phyloP scores from a whole-genome alignment of 129 eudicot genomes.

The Solidago caesia region DNA sequence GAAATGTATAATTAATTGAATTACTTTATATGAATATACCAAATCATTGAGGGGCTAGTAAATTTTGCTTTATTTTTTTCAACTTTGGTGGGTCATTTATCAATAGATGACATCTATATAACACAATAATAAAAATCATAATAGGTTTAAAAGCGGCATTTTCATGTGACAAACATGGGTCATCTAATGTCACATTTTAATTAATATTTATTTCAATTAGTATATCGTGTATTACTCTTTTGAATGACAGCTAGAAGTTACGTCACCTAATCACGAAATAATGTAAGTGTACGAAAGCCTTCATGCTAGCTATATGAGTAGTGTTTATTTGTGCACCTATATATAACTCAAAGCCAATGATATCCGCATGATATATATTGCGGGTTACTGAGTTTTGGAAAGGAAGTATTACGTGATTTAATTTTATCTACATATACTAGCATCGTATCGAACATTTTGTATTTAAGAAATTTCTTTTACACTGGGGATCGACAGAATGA shows the following conservation, averaged over 20 bases:
- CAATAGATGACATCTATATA: not conserved
- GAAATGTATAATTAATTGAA: too few species aligned
- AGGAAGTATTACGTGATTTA: not conserved
- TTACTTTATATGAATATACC: not conserved
- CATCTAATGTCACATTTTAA: not conserved
- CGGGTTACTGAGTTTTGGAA: not conserved
- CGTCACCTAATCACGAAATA: not conserved
- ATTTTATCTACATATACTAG: not conserved
- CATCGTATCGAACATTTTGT: too few species aligned
- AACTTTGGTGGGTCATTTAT: too few species aligned
- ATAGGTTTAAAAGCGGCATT: not conserved
- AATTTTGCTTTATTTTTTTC: too few species aligned
- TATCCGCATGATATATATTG: conserved; percentile 9
- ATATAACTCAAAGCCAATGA: not conserved
- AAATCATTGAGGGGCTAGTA: too few species aligned
- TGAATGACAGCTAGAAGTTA: conserved; percentile 6
- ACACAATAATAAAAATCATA: not conserved
- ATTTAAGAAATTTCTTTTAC: too few species aligned
- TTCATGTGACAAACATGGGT: conserved; percentile 26
- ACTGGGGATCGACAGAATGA: too few species aligned
- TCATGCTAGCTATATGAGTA: not conserved
- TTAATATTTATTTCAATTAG: too few species aligned
- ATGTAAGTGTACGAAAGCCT: not conserved
- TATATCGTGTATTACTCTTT: conserved; percentile 9
- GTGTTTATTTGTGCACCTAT: conserved; percentile 1